Evolutionary conservation across 2,329 filamentous ascomycete species (phyloP), one percentile per base, ranked within the genome.

Genomic region (Volutella citrinella): DNA sequence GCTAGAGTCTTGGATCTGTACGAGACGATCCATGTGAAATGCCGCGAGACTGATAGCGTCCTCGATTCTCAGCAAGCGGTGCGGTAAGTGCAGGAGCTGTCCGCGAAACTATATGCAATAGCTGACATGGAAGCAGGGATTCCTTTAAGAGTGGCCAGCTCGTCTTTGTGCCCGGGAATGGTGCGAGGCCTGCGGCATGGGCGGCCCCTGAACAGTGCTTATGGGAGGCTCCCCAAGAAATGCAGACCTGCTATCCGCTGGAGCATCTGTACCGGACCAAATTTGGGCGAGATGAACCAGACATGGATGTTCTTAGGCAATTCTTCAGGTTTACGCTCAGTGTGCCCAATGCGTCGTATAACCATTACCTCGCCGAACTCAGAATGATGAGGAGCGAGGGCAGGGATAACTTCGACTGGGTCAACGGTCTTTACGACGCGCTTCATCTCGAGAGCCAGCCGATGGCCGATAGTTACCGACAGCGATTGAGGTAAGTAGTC

Each of bases 1-100:
- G 27, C 12, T 2, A 34, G 30, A 3, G 31, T 49, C 1, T 14
- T 50, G 4, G 45, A 51, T 29, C 38, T 51, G 6, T 51, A 51
- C 4, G 44, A 48, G n/a, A 27, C 29, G 8, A 38, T 50, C 13
- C 27, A 48, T 4, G 13, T 41, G 1, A 42, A 42, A 3, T 52
- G 41, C 15, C 43, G 39, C 1, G 47, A 50, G 13, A 27, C 40
- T 1, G 23, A 46, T 5, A 38, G 26, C 19, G 36, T 36, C 9
- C 22, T 36, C 2, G 33, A 46, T 3, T 30, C 39, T 1, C 32
- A 37, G 6, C 19, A 26, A 5, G 15, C 37, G 10, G 35, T 34
- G 21, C 38, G 36, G 47, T 50, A 2, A 6, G 44, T 30, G 17
- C 13, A 18, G 2, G 5, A 6, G 2, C 14, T 12, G 2, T 0